phyloP scores from a whole-genome alignment of 176 grass and related monocot species.

The Aegilops umbellulata region DNA sequence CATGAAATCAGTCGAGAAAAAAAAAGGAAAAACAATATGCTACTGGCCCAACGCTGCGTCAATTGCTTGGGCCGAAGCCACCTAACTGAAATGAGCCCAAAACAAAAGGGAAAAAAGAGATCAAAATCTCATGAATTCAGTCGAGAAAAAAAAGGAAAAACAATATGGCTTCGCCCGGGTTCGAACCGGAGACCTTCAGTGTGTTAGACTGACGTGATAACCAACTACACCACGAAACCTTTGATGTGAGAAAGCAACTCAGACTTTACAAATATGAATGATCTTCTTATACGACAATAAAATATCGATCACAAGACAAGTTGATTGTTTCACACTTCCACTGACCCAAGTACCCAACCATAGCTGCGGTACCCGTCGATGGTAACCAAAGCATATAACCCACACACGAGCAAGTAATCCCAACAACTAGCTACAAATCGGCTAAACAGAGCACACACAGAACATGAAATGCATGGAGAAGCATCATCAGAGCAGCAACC shows the following conservation, averaged over 20 bases:
- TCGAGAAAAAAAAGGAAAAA: too few species aligned
- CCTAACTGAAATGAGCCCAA: too few species aligned
- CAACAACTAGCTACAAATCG: background rate
- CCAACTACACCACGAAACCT: constrained; percentile 61
- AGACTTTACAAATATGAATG: too few species aligned
- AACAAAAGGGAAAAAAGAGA: too few species aligned
- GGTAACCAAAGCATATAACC: background rate
- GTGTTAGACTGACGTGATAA: constrained; percentile 96
- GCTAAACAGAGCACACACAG: background rate
- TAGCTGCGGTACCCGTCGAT: background rate
- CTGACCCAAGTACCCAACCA: background rate
- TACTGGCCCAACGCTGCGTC: too few species aligned
- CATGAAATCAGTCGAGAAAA: too few species aligned
- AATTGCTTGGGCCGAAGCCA: too few species aligned
- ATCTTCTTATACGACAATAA: background rate
- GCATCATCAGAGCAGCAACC: background rate
- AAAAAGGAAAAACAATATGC: too few species aligned
- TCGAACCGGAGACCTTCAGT: constrained; percentile 91
- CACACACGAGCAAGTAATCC: background rate
- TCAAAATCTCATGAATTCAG: too few species aligned
- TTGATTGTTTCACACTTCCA: background rate
- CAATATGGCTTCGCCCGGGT: constrained; percentile 54
- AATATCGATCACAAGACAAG: background rate
- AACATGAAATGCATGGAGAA: background rate
- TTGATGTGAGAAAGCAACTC: too few species aligned